phyloP scores from a whole-genome alignment of 2,329 filamentous ascomycete species.

The Alternaria brassicae region DNA sequence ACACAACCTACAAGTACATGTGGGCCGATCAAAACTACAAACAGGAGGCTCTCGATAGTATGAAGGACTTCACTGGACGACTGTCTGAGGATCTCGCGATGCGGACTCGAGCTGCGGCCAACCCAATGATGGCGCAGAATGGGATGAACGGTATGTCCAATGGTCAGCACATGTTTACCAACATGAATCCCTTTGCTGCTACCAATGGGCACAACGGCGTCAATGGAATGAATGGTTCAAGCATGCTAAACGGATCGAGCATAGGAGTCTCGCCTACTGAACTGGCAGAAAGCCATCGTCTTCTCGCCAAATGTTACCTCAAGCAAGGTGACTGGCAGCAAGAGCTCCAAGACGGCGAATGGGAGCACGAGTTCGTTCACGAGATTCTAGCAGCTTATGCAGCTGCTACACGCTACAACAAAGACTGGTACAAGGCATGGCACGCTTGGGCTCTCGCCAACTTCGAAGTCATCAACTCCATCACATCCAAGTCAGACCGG shows the following conservation, averaged over 20 bases:
- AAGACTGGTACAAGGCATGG: constrained; percentile 98
- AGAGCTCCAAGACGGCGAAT: constrained; percentile 82
- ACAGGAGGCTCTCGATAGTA: constrained; percentile 59
- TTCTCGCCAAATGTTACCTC: constrained; percentile 94
- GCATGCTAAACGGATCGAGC: constrained; percentile 35
- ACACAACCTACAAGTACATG: constrained; percentile 96
- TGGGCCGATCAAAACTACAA: constrained; percentile 72
- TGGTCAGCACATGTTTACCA: constrained; percentile 46
- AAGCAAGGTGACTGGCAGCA: constrained; percentile 97
- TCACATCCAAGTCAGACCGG: constrained; percentile 71
- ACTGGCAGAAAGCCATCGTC: constrained; percentile 65
- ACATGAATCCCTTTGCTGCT: constrained; percentile 48
- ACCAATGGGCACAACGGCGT: constrained; percentile 61
- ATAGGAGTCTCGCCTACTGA: constrained; percentile 40
- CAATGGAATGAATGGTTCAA: constrained; percentile 50
- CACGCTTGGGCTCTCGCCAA: constrained; percentile 98
- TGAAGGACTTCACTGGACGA: constrained; percentile 67
- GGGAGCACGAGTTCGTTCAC: constrained; percentile 83
- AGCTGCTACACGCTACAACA: constrained; percentile 91
- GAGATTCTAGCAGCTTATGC: constrained; percentile 92
- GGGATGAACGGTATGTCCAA: constrained; percentile 55
- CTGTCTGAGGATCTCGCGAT: constrained; percentile 66
- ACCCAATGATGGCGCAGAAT: constrained; percentile 45
- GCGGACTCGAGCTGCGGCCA: constrained; percentile 43
- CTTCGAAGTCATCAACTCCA: constrained; percentile 92